Base-by-base conservation (phyloP, 2,329 filamentous ascomycete species). In the Neurospora sp. region DNA sequence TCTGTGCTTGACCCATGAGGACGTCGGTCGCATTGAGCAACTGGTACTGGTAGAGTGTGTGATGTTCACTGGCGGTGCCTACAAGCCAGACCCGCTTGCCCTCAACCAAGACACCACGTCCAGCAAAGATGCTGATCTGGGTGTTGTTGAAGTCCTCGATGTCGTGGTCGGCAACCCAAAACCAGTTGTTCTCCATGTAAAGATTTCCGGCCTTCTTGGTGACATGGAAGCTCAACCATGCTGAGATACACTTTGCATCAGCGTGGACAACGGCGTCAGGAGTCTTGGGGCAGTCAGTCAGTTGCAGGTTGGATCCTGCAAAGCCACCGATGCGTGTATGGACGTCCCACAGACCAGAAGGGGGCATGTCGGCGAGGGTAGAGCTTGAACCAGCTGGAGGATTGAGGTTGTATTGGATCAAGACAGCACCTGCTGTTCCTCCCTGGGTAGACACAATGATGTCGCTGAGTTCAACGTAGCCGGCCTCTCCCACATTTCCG, bases 261-360 rank as follows among this genome's bases (percentile, higher is more conserved):
- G 75, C 72, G n/a, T 72, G 70, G 28, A 72, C 69, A 1, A 73
- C 33, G 33, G 71, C 19, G n/a, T 74, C 38, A 0, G 82, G 77
- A 66, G 81, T 77, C 78, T 90, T 92, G 71, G 84, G 80, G 78
- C 92, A 96, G 69, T 87, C 86, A 71, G 88, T 84, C 38, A 87
- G 84, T 77, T 91, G 89, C 38, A 93, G 84, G 46, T 89, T 80
- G 4, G 90, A 91, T 46, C 91, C 91, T 4, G 86, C 85, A 72
- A 88, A 89, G 15, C 91, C 91, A 73, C 91, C 91, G 67, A 95
- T 85, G 75, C 91, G 88, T 76, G 90, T 86, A 79, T 94, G 91
- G 13, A 90, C 87, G 74, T 94, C 91, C 91, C 91, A 94, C 78
- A 90, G 84, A 15, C 86, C 88, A 4, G 81, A 81, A 2, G 84